Conservation (phyloP, 106 monocot genomes). For the Acorus gramineus region DNA sequence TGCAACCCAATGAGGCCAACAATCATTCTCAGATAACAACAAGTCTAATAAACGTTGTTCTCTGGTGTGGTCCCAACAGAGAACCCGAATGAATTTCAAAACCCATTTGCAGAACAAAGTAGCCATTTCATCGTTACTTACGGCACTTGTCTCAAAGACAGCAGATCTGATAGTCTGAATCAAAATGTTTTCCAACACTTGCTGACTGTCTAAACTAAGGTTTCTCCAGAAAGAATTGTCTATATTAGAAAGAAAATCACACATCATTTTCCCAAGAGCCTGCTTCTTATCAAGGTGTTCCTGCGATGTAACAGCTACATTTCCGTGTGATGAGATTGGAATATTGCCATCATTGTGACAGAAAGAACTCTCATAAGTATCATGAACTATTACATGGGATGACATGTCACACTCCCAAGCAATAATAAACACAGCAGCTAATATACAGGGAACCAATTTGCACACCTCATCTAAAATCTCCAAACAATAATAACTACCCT, state of each 20-base stretch:
- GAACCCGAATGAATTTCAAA: slow-evolving; percentile 28
- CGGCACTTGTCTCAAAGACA: slow-evolving; percentile 34
- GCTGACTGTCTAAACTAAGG: slow-evolving; percentile 15
- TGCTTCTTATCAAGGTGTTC: slow-evolving; percentile 19
- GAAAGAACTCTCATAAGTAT: slow-evolving; percentile 1
- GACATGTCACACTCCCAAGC: slow-evolving; percentile 61
- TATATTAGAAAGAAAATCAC: slow-evolving; percentile 23
- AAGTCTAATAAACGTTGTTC: slow-evolving; percentile 55
- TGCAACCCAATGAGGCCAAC: slow-evolving; percentile 62
- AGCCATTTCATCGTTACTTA: slow-evolving; percentile 17
- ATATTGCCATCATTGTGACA: slow-evolving; percentile 1
- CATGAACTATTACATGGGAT: slow-evolving; percentile 6
- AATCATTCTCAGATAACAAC: slow-evolving; percentile 44
- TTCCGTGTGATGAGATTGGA: not conserved
- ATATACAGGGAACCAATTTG: slow-evolving; percentile 44
- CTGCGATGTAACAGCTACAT: slow-evolving; percentile 7
- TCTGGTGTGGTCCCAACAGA: slow-evolving; percentile 30
- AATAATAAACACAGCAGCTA: slow-evolving; percentile 65
- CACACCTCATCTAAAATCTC: slow-evolving; percentile 25
- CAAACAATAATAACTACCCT: slow-evolving; percentile 52
- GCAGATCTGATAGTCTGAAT: slow-evolving; percentile 53
- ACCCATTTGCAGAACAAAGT: slow-evolving; percentile 58
- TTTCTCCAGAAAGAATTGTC: slow-evolving; percentile 26
- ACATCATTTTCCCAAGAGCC: slow-evolving; percentile 25
- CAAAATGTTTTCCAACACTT: slow-evolving; percentile 36